Conservation (phyloP, 768 basidiomycete genomes). For the Porpolomopsis calyptriformis region DNA sequence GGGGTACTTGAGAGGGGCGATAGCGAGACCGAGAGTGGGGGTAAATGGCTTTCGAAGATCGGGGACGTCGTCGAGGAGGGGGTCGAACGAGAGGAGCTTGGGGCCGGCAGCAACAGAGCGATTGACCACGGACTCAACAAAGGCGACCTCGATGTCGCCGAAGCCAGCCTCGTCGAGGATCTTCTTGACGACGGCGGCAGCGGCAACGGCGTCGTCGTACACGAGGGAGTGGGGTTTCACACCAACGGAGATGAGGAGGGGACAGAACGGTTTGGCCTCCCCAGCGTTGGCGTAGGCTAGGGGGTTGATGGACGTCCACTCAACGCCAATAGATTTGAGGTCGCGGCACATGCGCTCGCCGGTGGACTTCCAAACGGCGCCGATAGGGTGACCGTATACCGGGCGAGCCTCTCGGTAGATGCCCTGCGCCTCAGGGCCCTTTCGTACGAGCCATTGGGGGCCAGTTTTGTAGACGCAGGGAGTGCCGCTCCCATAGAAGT, state of each 20-base stretch:
- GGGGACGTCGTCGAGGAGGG: slow-evolving; percentile 16
- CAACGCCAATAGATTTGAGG: slow-evolving; percentile 19
- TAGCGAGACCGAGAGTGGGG: slow-evolving; percentile 25
- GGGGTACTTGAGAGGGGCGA: slow-evolving; percentile 22
- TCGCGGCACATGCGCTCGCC: slow-evolving; percentile 12
- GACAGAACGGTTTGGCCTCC: slow-evolving; percentile 12
- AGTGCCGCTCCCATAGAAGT: slow-evolving; percentile 19
- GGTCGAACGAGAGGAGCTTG: slow-evolving; percentile 19
- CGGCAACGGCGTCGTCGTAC: slow-evolving; percentile 17
- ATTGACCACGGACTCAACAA: slow-evolving; percentile 20
- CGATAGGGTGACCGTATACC: slow-evolving; percentile 20
- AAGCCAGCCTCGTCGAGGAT: slow-evolving; percentile 21
- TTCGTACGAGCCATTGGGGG: slow-evolving; percentile 15
- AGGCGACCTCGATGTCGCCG: slow-evolving; percentile 24
- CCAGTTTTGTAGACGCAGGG: slow-evolving; percentile 10
- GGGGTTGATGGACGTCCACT: slow-evolving; percentile 23
- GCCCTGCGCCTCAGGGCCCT: slow-evolving; percentile 12
- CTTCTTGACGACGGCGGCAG: slow-evolving; percentile 15
- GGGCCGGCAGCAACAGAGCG: slow-evolving; percentile 12
- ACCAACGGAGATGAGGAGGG: slow-evolving; percentile 22
- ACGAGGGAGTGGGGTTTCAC: slow-evolving; percentile 21
- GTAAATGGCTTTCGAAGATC: slow-evolving; percentile 25
- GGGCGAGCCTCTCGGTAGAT: slow-evolving; percentile 18
- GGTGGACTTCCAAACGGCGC: slow-evolving; percentile 16
- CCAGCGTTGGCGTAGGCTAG: slow-evolving; percentile 21